A percentile compares a stretch with the other conserved stretches of the same genome.
These are phyloP conservation scores for Kuraishia molischiana DNA, from an alignment of 805 yeast genomes.

Conservation along the genomic window DNA sequence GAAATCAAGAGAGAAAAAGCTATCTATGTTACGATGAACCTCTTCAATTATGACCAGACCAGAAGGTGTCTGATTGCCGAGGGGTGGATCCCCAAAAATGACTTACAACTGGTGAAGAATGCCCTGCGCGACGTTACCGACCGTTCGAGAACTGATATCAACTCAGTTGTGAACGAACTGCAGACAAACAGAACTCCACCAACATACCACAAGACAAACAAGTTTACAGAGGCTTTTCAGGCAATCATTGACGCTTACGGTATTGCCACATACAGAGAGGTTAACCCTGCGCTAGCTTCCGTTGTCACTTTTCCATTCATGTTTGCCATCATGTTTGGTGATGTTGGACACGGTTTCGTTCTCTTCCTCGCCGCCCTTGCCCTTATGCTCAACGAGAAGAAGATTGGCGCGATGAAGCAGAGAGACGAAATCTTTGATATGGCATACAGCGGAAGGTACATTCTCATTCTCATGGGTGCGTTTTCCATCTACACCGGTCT, in stretches of 20 bases:
- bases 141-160: slow-evolving; percentile 29
- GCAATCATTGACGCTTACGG: slow-evolving; percentile 94
- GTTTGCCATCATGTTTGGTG: slow-evolving; percentile 99
- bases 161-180: slow-evolving; percentile 47
- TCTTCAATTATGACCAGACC: slow-evolving; percentile 71
- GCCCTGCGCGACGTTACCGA: slow-evolving; percentile 60
- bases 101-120: slow-evolving; percentile 52
- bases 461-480: slow-evolving; percentile 81
- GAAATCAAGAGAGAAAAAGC: slow-evolving; percentile 71
- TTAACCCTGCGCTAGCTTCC: slow-evolving; percentile 93
- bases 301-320: slow-evolving; percentile 93
- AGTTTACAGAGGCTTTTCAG: slow-evolving; percentile 90
- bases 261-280: slow-evolving; percentile 84
- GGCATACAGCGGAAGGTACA: slow-evolving; percentile 93
- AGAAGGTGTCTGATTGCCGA: slow-evolving; percentile 86
- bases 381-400: slow-evolving; percentile 66
- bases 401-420: slow-evolving; percentile 49
- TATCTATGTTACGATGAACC: slow-evolving; percentile 68
- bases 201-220: slow-evolving; percentile 89
- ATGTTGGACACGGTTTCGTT: slow-evolving; percentile 90
- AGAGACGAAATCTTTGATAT: slow-evolving; percentile 93
- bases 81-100: slow-evolving; percentile 92
- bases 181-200: slow-evolving; percentile 86
- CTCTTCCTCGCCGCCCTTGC: slow-evolving; percentile 63
- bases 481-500: slow-evolving; percentile 95